Evolutionary conservation across 176 grass and related monocot genomes (phyloP).

Genomic region (Oryza coarctata): DNA sequence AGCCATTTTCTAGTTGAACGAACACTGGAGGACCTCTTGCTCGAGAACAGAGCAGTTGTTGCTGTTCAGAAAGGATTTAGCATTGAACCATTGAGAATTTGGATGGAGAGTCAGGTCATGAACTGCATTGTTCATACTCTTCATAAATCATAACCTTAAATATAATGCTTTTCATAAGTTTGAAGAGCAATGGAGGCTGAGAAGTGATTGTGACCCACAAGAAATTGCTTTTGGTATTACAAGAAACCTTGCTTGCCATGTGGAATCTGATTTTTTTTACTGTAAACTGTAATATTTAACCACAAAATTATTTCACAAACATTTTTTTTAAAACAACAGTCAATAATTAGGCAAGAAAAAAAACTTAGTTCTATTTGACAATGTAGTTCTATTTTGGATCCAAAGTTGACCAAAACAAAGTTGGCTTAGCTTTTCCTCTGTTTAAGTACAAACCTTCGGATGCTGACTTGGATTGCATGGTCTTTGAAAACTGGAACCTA

Average conservation of each 20-base stretch:
- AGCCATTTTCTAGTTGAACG: constrained; percentile 5
- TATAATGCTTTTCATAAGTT: background rate
- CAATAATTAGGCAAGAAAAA: background rate
- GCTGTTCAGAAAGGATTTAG: background rate
- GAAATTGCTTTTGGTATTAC: constrained; percentile 7
- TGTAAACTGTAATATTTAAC: background rate
- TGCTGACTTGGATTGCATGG: no score
- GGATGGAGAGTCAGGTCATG: constrained; percentile 1
- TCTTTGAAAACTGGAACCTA: no score
- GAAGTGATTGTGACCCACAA: background rate
- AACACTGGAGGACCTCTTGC: background rate
- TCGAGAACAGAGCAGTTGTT: background rate
- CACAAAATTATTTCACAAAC: constrained; percentile 4
- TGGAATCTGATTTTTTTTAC: background rate
- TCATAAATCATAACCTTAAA: background rate
- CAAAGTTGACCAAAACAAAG: background rate
- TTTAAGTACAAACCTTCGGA: background rate
- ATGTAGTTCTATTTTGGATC: background rate
- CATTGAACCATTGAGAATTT: constrained; percentile 4
- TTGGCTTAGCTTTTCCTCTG: background rate
- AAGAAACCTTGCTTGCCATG: background rate
- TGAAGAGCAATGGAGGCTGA: background rate
- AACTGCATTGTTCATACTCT: background rate
- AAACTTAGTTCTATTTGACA: background rate
- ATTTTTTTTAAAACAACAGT: background rate